Evolutionary conservation across 73 alveolate species (phyloP).

Genomic region (Paramecium pentaurelia): DNA sequence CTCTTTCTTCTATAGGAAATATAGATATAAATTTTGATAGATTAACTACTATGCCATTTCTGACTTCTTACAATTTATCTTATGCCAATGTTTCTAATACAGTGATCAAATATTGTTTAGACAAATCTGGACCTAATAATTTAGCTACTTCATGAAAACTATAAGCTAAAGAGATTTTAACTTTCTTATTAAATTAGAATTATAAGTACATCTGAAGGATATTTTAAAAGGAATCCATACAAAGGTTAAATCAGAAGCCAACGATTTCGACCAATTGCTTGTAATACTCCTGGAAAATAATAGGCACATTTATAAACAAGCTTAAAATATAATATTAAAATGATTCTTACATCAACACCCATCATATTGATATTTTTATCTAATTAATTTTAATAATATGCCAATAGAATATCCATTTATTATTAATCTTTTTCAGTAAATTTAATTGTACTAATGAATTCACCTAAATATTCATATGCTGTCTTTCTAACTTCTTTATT

Average conservation of each 20-base stretch:
- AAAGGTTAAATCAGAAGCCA: conserved; percentile 9
- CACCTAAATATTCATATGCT: conserved; percentile 78
- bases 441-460: conserved; percentile 61
- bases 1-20: conserved; percentile 53
- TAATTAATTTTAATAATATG: background rate
- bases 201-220: conserved; percentile 26
- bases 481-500: conserved; percentile 81
- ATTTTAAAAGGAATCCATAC: background rate
- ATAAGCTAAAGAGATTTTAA: conserved; percentile 62
- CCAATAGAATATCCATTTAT: background rate
- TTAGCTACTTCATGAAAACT: conserved; percentile 74
- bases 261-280: conserved; percentile 39
- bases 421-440: background rate
- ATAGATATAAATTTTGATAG: conserved; percentile 42
- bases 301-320: conserved; percentile 52
- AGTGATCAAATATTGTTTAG: conserved; percentile 52
- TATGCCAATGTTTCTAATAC: conserved; percentile 47
- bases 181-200: background rate
- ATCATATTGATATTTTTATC: background rate
- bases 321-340: background rate
- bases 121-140: conserved; percentile 63
- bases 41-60: conserved; percentile 43
- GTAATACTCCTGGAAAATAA: conserved; percentile 46
- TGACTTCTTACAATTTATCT: conserved; percentile 60
- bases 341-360: background rate